phyloP scores from a whole-genome alignment of 106 monocot genomes.

The Phalaenopsis equestris region DNA sequence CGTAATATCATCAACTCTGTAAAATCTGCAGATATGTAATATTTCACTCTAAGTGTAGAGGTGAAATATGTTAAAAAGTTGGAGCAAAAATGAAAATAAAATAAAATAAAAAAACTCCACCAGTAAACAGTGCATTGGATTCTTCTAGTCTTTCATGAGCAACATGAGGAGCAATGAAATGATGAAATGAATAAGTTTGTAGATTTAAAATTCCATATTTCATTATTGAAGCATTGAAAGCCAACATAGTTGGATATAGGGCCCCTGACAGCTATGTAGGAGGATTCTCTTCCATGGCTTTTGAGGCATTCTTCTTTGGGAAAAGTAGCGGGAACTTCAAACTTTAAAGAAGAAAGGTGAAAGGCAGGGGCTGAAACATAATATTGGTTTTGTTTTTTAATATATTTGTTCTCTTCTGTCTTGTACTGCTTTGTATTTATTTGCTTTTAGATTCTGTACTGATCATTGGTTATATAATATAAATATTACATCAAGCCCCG shows the following conservation, averaged over 20 bases:
- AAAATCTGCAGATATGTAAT: no score
- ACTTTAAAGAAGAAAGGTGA: background rate
- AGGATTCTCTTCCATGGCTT: background rate
- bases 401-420: background rate
- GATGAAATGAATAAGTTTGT: background rate
- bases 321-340: background rate
- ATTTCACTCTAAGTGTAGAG: no score
- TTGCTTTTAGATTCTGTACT: background rate
- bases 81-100: background rate
- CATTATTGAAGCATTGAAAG: background rate
- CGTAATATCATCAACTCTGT: no score
- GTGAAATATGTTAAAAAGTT: no score
- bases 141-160: background rate
- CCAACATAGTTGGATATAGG: background rate
- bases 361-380: background rate
- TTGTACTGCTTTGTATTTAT: background rate
- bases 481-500: background rate
- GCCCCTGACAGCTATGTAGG: background rate
- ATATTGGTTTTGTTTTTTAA: background rate
- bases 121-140: background rate
- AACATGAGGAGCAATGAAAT: background rate
- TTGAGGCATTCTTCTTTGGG: constrained; percentile 4
- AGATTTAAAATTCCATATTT: background rate
- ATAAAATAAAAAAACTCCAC: background rate
- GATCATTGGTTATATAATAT: background rate